Evolutionary conservation across 257 asterid genomes (phyloP).

Genomic region (Lycium ferocissimum): DNA sequence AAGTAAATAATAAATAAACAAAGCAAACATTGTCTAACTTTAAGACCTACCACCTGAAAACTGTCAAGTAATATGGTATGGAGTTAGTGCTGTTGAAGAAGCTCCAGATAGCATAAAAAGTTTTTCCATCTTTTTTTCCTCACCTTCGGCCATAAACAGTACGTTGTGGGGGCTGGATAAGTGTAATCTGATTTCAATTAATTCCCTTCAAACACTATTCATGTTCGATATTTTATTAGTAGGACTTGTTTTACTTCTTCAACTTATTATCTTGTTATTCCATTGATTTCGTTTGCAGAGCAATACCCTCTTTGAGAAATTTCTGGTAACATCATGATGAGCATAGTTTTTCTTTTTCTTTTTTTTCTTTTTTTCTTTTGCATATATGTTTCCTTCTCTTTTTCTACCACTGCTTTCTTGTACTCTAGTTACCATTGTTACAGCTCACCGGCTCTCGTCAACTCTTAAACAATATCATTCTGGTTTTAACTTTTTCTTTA

Average conservation of each 20-base stretch:
- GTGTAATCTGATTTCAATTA: neutral
- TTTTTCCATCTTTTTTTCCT: slow-evolving; percentile 18
- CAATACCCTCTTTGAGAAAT: neutral
- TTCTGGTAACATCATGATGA: neutral
- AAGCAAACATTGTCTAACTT: neutral
- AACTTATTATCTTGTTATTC: slow-evolving; percentile 17
- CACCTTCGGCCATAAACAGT: neutral
- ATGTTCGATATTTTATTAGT: neutral
- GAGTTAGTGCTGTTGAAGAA: too few relatives aligned
- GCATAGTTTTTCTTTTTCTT: neutral
- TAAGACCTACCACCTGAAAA: slow-evolving; percentile 8
- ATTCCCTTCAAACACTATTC: neutral
- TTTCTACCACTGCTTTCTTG: neutral
- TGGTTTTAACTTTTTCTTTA: slow-evolving; percentile 6
- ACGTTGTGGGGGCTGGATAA: neutral
- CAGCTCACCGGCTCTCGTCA: neutral
- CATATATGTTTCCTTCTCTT: neutral
- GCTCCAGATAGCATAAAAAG: neutral
- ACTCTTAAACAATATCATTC: neutral
- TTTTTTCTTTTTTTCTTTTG: neutral
- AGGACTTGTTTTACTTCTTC: neutral
- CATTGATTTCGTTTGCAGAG: slow-evolving; percentile 2
- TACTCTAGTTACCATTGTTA: neutral
- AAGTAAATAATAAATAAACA: neutral
- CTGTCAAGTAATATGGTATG: too few relatives aligned